Conservation (phyloP, 805 yeast species). For the Suhomyces xylopsoci region DNA sequence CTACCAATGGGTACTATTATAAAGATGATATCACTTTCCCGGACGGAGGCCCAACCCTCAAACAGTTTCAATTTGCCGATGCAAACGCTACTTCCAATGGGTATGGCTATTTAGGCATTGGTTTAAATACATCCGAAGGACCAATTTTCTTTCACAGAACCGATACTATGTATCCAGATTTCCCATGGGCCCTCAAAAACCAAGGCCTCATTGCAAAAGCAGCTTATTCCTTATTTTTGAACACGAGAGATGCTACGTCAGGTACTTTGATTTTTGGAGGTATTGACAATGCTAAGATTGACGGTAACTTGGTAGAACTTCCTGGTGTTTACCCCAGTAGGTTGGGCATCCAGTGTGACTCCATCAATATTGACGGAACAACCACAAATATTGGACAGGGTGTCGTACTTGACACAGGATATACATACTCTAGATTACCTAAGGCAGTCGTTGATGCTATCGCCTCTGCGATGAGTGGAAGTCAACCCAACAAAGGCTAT, state of each 20-base stretch:
- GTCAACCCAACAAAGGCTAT: neutral
- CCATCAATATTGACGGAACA: neutral
- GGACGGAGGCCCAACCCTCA: constrained; percentile 1
- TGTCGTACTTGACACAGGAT: neutral
- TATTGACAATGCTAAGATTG: constrained; percentile 16
- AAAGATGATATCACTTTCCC: constrained; percentile 6
- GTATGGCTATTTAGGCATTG: neutral
- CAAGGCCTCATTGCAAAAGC: constrained; percentile 8
- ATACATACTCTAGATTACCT: neutral
- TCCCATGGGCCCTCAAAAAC: constrained; percentile 9
- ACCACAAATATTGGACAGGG: neutral
- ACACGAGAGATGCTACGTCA: neutral
- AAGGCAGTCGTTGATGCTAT: neutral
- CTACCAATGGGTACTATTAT: neutral
- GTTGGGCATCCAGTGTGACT: constrained; percentile 1
- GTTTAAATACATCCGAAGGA: neutral
- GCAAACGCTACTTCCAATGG: neutral
- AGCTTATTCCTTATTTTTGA: constrained; percentile 15
- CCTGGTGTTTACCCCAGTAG: neutral
- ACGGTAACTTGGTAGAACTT: neutral
- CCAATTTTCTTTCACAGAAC: too few relatives aligned
- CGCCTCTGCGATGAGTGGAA: neutral
- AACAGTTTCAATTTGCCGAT: neutral
- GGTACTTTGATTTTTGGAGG: constrained; percentile 22
- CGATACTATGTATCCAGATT: constrained; percentile 2